These are phyloP conservation scores for Pythium coloratum DNA, from an alignment of 352 stramenopile species.

Conservation along the genomic window DNA sequence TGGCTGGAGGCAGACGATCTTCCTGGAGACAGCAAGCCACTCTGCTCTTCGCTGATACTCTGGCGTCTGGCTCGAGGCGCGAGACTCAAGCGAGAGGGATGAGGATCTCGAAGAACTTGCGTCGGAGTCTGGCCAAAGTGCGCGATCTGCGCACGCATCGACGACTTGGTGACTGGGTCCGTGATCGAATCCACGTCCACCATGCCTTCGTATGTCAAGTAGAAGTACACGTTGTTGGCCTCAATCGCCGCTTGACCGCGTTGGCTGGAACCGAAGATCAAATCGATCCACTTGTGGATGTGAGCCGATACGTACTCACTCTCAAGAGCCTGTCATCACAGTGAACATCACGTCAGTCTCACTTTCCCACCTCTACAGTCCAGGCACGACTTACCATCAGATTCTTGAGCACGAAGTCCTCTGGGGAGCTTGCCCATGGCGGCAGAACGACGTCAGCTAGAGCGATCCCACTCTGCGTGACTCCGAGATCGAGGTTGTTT, in stretches of 20 bases:
- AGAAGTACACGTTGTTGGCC: constrained; percentile 98
- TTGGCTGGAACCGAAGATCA: constrained; percentile 80
- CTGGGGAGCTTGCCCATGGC: constrained; percentile 79
- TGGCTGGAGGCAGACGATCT: neutral
- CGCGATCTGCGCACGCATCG: constrained; percentile 96
- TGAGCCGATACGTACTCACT: constrained; percentile 83
- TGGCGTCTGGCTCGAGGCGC: neutral
- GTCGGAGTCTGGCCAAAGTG: constrained; percentile 98
- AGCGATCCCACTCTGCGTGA: constrained; percentile 70
- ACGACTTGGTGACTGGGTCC: constrained; percentile 91
- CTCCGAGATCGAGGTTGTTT: constrained; percentile 83
- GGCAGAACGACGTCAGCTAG: constrained; percentile 95
- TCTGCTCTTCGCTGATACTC: constrained; percentile 8
- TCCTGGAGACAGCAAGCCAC: neutral
- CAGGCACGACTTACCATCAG: constrained; percentile 45
- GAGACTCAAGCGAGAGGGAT: constrained; percentile 55
- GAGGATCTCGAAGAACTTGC: constrained; percentile 93
- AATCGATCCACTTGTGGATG: constrained; percentile 90
- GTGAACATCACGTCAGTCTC: neutral
- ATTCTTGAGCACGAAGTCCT: constrained; percentile 88
- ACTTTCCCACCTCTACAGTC: neutral
- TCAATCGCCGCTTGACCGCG: constrained; percentile 82
- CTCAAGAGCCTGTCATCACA: constrained; percentile 58
- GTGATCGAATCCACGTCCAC: constrained; percentile 96
- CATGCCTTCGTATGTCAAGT: constrained; percentile 98